Conservation (phyloP, 192 early-diverging fungal species). For the Podila epigama region DNA sequence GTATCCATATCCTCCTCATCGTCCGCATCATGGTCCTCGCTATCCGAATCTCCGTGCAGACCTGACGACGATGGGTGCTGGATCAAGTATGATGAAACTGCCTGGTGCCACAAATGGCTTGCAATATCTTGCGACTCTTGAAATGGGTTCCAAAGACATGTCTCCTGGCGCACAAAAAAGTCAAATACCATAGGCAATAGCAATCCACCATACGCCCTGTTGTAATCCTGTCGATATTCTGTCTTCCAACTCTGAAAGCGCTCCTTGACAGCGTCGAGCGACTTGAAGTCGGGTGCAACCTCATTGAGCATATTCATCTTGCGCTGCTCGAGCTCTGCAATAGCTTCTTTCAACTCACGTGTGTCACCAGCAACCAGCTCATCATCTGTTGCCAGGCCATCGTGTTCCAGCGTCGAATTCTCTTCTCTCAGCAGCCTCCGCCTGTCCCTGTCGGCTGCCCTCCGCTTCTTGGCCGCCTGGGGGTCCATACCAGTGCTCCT, state of each 20-base stretch:
- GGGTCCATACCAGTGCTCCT: slow-evolving; percentile 36
- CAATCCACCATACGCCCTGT: slow-evolving; percentile 63
- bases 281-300: slow-evolving; percentile 56
- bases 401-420: slow-evolving; percentile 6
- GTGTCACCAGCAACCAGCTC: slow-evolving; percentile 43
- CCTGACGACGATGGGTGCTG: slow-evolving; percentile 4
- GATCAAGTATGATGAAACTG: slow-evolving; percentile 22
- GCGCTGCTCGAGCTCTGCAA: slow-evolving; percentile 44
- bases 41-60: slow-evolving; percentile 32
- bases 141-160: slow-evolving; percentile 61
- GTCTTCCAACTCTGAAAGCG: slow-evolving; percentile 62
- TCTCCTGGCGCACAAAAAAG: slow-evolving; percentile 61
- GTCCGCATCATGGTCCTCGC: slow-evolving; percentile 25
- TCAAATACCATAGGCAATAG: slow-evolving; percentile 64
- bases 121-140: slow-evolving; percentile 34
- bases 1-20: slow-evolving; percentile 44
- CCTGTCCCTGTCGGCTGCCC: slow-evolving; percentile 33
- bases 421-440: slow-evolving; percentile 8
- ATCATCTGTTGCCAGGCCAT: slow-evolving; percentile 60
- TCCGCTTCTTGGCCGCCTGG: slow-evolving; percentile 19
- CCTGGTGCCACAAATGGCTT: slow-evolving; percentile 29
- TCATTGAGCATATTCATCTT: slow-evolving; percentile 47
- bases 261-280: slow-evolving; percentile 51
- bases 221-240: slow-evolving; percentile 59
- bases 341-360: slow-evolving; percentile 26